Percentiles rank a stretch among this genome's conserved stretches.
phyloP scores from a whole-genome alignment of 2,329 filamentous ascomycete species.

The Lithohypha guttulata region DNA sequence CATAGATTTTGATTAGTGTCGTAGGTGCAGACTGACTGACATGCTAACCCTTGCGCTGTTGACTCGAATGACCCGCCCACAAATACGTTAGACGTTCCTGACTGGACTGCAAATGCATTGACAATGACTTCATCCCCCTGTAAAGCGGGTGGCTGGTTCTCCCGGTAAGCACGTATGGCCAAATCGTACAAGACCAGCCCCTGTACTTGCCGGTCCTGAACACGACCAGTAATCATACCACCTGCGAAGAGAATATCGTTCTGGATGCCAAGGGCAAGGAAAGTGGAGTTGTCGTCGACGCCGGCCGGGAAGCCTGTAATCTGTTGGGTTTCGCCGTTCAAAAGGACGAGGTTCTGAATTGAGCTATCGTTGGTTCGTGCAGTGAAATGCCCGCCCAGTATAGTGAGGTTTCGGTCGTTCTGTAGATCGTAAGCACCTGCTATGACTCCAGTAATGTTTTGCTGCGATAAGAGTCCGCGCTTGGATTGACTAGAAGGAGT shows the following conservation, averaged over 20 bases:
- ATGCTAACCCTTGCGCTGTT: conserved; percentile 69
- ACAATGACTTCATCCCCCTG: conserved; percentile 61
- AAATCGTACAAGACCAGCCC: conserved; percentile 78
- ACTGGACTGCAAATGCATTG: conserved; percentile 62
- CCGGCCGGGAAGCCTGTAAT: conserved; percentile 59
- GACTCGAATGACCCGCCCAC: conserved; percentile 72
- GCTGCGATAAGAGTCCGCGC: conserved; percentile 25
- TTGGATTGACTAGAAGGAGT: conserved; percentile 17
- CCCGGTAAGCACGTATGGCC: conserved; percentile 47
- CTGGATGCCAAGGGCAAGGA: conserved; percentile 59
- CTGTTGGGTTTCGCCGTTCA: conserved; percentile 62
- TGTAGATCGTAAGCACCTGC: conserved; percentile 67
- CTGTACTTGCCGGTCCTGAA: conserved; percentile 51
- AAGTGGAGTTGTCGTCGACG: conserved; percentile 61
- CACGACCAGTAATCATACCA: conserved; percentile 62
- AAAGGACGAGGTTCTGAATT: conserved; percentile 69
- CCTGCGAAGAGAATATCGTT: conserved; percentile 67
- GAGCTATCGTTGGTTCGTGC: conserved; percentile 58
- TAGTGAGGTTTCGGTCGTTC: conserved; percentile 64
- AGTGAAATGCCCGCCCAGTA: conserved; percentile 78
- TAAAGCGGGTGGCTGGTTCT: conserved; percentile 64
- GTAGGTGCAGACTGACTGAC: conserved; percentile 72
- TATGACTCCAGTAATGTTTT: conserved; percentile 42
- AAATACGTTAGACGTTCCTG: conserved; percentile 62
- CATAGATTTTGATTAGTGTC: conserved; percentile 61